Conservation (phyloP, 805 yeast genomes). For the Candida oleophila region DNA sequence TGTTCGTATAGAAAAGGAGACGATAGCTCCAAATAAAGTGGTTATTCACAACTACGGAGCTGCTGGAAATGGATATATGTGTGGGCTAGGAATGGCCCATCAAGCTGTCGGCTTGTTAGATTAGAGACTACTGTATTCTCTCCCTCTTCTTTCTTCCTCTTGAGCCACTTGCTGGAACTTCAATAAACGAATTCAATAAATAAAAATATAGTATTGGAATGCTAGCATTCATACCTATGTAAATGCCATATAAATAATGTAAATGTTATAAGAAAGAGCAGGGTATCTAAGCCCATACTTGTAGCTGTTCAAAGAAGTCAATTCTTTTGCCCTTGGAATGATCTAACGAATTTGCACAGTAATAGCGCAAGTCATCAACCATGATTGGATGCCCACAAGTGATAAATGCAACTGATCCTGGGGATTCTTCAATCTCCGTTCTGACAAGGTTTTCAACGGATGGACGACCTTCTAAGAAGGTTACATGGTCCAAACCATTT, state of each 20-base stretch:
- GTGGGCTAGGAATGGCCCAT: conserved; percentile 22
- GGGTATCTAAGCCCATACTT: conserved; percentile 60
- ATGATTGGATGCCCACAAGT: conserved; percentile 33
- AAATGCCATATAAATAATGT: not conserved
- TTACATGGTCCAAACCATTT: conserved; percentile 22
- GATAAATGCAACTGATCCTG: conserved; percentile 36
- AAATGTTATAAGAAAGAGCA: no score
- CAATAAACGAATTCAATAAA: no score
- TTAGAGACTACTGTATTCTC: not conserved
- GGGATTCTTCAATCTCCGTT: conserved; percentile 27
- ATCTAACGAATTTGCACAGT: conserved; percentile 40
- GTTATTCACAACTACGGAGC: conserved; percentile 27
- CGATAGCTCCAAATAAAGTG: not conserved
- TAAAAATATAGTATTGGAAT: no score
- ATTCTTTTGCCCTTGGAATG: conserved; percentile 44
- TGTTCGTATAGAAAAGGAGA: conserved; percentile 18
- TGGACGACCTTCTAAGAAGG: conserved; percentile 45
- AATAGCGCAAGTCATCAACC: conserved; percentile 32
- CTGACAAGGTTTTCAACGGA: conserved; percentile 33
- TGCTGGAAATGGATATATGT: conserved; percentile 24
- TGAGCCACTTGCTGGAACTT: no score
- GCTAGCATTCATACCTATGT: no score
- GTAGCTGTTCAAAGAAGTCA: conserved; percentile 74
- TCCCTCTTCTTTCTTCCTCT: no score
- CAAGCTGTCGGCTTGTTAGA: conserved; percentile 1